Conservation (phyloP, 345 rosid genomes). For the Psidium friedrichsthalianum region DNA sequence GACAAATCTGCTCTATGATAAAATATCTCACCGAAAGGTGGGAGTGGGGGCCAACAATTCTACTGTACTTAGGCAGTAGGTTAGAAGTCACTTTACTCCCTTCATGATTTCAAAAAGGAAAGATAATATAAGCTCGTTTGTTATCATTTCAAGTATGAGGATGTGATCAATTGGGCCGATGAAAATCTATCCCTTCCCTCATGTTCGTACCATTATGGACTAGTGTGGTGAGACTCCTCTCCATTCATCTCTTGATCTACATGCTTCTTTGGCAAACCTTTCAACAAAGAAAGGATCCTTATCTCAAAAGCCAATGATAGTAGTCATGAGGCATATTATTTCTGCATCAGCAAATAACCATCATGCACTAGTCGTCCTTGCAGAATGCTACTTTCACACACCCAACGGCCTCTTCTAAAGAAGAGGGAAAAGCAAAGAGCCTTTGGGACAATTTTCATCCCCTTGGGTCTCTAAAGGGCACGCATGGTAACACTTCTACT, state of each 20-base stretch:
- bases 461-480: no score
- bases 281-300: background rate
- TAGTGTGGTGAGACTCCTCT: background rate
- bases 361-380: background rate
- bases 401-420: background rate
- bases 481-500: no score
- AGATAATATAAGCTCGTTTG: background rate
- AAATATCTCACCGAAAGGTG: background rate
- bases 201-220: no score
- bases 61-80: background rate
- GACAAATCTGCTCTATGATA: no score
- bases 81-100: no score
- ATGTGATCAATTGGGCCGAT: rapidly evolving
- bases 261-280: background rate
- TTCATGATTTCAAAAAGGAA: background rate
- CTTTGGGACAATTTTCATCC: no score
- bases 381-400: background rate
- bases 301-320: background rate
- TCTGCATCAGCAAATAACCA: background rate
- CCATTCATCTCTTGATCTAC: background rate
- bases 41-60: background rate
- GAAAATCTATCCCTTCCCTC: background rate
- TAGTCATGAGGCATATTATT: background rate
- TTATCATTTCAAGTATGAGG: background rate
- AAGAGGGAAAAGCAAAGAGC: no score